Evolutionary conservation across 805 yeast genomes (phyloP).

Genomic region (Grigorovia yakushimaensis): DNA sequence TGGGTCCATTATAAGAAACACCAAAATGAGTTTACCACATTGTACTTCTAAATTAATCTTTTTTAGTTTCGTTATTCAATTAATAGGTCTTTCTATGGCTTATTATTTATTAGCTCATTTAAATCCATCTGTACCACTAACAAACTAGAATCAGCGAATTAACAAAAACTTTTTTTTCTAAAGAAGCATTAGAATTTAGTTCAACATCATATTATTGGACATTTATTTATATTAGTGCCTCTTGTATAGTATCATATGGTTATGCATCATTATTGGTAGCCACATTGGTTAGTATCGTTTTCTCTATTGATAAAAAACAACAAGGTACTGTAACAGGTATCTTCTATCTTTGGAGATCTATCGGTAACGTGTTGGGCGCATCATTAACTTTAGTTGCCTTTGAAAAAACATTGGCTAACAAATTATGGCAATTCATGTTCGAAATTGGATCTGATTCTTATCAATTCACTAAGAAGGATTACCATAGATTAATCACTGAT

Average conservation of each 20-base stretch:
- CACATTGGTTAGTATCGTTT: slow-evolving; percentile 46
- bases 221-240: slow-evolving; percentile 19
- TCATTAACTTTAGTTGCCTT: slow-evolving; percentile 34
- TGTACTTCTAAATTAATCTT: slow-evolving; percentile 22
- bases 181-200: slow-evolving; percentile 5
- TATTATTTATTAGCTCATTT: slow-evolving; percentile 12
- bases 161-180: slow-evolving; percentile 2
- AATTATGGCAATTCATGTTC: slow-evolving; percentile 28
- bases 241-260: slow-evolving; percentile 37
- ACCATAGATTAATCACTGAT: slow-evolving; percentile 18
- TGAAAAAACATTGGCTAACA: slow-evolving; percentile 25
- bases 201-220: slow-evolving; percentile 22
- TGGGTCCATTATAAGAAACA: slow-evolving; percentile 36
- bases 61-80: slow-evolving; percentile 15
- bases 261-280: slow-evolving; percentile 46
- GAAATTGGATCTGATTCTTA: slow-evolving; percentile 4
- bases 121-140: slow-evolving; percentile 11
- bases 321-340: slow-evolving; percentile 43
- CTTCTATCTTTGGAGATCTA: slow-evolving; percentile 40
- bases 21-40: slow-evolving; percentile 21
- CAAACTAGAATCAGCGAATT: neutral
- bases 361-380: slow-evolving; percentile 39
- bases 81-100: slow-evolving; percentile 14
- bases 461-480: slow-evolving; percentile 16
- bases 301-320: slow-evolving; percentile 34